Evolutionary conservation across 2,329 filamentous ascomycete species (phyloP).

Genomic region (Arthrocladium fulminans): DNA sequence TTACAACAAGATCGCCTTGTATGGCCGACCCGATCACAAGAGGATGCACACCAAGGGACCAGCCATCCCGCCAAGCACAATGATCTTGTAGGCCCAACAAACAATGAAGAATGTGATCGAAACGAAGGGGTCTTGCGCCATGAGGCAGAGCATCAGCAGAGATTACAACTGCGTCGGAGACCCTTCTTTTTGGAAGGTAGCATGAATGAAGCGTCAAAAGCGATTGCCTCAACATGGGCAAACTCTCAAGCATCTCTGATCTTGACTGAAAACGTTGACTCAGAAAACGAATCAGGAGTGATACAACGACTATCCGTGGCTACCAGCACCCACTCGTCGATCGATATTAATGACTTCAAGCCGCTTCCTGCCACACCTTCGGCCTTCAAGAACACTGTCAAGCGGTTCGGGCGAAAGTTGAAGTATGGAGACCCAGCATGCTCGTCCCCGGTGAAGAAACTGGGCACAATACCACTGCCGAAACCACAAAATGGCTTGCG

Average conservation of each 20-base stretch:
- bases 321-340: slow-evolving; percentile 10
- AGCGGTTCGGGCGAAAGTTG: slow-evolving; percentile 15
- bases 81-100: not conserved
- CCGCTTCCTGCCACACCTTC: slow-evolving; percentile 15
- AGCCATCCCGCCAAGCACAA: not conserved
- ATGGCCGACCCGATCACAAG: not conserved
- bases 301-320: slow-evolving; percentile 14
- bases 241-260: slow-evolving; percentile 6
- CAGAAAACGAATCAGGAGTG: not conserved
- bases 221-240: slow-evolving; percentile 20
- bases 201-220: slow-evolving; percentile 62
- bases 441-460: slow-evolving; percentile 72
- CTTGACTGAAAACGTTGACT: slow-evolving; percentile 10
- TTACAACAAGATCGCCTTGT: slow-evolving; percentile 4
- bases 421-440: slow-evolving; percentile 8
- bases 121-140: not conserved
- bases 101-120: not conserved
- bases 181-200: slow-evolving; percentile 69
- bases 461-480: slow-evolving; percentile 4
- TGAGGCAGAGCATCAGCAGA: not conserved
- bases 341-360: slow-evolving; percentile 21
- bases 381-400: slow-evolving; percentile 16
- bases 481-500: slow-evolving; percentile 18
- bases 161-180: slow-evolving; percentile 10
- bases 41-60: not conserved